Evolutionary conservation across 2,329 filamentous ascomycete species (phyloP).

Genomic region (Botrytis galanthina): DNA sequence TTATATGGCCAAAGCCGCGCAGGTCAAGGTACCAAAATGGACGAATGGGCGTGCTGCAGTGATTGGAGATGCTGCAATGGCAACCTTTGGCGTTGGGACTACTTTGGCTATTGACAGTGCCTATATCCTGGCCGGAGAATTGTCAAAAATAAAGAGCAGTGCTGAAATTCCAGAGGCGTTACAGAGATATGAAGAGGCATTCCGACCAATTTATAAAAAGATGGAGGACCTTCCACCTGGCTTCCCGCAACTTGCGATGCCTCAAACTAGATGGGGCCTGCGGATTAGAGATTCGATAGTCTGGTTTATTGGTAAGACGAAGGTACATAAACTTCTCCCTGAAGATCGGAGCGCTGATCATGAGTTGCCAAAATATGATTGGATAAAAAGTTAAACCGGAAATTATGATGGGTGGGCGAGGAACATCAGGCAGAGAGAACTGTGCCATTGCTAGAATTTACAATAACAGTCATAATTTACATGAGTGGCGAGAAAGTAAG

Average conservation of each 20-base stretch:
- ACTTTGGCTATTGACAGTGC: constrained; percentile 43
- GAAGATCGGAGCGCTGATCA: constrained; percentile 36
- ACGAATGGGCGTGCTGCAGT: constrained; percentile 44
- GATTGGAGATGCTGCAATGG: constrained; percentile 53
- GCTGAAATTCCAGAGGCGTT: constrained; percentile 40
- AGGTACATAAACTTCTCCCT: constrained; percentile 37
- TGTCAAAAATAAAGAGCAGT: constrained; percentile 33
- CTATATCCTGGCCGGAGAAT: constrained; percentile 49
- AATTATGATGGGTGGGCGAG: background rate
- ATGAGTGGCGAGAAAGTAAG: background rate
- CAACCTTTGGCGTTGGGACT: constrained; percentile 45
- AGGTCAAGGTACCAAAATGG: constrained; percentile 44
- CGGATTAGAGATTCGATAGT: constrained; percentile 47
- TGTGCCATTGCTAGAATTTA: background rate
- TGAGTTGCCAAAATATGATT: constrained; percentile 42
- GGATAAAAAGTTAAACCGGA: background rate
- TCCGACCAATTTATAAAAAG: constrained; percentile 35
- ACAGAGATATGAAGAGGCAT: constrained; percentile 40
- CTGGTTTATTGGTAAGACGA: constrained; percentile 38
- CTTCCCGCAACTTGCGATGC: constrained; percentile 42
- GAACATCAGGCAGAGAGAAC: background rate
- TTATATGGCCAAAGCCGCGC: constrained; percentile 42
- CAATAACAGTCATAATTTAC: background rate
- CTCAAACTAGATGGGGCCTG: constrained; percentile 47
- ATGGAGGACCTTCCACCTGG: constrained; percentile 37